Percentiles rank a stretch among this genome's conserved stretches.
phyloP scores from a whole-genome alignment of 345 rosid genomes.

The Psidium friedrichsthalianum region DNA sequence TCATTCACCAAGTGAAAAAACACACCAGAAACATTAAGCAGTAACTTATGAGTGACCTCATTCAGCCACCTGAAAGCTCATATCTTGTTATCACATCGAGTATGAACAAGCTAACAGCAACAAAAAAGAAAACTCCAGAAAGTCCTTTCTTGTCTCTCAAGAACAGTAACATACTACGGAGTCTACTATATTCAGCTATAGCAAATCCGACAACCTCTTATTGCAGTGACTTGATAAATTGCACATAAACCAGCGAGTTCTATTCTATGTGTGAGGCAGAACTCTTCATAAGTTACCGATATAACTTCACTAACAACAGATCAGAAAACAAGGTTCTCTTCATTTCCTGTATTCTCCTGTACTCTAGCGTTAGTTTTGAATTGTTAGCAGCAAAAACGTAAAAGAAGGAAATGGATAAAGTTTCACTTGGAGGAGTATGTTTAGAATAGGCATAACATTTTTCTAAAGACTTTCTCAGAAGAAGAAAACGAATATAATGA shows the following conservation, averaged over 20 bases:
- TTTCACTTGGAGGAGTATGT: neutral
- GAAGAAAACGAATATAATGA: neutral
- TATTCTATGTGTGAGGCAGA: neutral
- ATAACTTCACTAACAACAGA: neutral
- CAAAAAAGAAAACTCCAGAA: neutral
- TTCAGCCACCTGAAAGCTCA: neutral
- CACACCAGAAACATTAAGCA: neutral
- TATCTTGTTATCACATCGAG: neutral
- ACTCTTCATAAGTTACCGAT: neutral
- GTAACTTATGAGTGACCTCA: neutral
- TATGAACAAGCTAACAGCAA: neutral
- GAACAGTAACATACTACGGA: neutral
- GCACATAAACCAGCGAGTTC: neutral
- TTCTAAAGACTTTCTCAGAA: neutral
- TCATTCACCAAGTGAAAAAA: neutral
- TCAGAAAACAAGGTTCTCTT: neutral
- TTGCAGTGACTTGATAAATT: neutral
- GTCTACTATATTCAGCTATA: neutral
- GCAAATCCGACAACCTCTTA: neutral
- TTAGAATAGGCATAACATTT: neutral
- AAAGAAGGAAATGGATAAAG: neutral
- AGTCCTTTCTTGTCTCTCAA: neutral
- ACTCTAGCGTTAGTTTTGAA: neutral
- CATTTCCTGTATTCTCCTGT: neutral
- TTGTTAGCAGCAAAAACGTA: neutral